Percentiles rank a stretch among this genome's conserved stretches.
Evolutionary conservation across 1,139 yeast species (phyloP).

Genomic region (Hemisphaericaspora xylofermentans): DNA sequence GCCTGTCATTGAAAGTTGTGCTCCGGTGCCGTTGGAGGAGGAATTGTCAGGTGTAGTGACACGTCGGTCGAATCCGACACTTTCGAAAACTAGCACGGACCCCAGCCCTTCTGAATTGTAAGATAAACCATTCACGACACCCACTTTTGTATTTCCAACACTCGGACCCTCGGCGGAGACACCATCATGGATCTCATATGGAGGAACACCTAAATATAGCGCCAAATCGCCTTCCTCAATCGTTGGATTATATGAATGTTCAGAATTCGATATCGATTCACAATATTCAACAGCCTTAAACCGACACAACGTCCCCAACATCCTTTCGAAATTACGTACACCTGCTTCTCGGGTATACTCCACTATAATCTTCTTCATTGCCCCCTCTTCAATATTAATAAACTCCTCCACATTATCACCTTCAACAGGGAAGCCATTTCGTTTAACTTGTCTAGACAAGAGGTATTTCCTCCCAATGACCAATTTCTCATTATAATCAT

Average conservation of each 20-base stretch:
- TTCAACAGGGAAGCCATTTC: slow-evolving; percentile 66
- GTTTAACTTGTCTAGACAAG: slow-evolving; percentile 72
- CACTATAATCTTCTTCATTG: slow-evolving; percentile 60
- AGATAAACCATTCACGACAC: slow-evolving; percentile 88
- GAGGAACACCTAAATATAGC: slow-evolving; percentile 57
- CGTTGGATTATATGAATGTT: slow-evolving; percentile 28
- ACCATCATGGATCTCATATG: slow-evolving; percentile 30
- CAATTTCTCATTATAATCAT: slow-evolving; percentile 76
- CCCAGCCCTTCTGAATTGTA: slow-evolving; percentile 90
- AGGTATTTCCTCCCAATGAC: slow-evolving; percentile 71
- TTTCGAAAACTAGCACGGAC: slow-evolving; percentile 76
- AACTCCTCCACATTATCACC: slow-evolving; percentile 25
- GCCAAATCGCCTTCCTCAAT: slow-evolving; percentile 48
- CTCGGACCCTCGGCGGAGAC: slow-evolving; percentile 15
- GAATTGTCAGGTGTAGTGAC: slow-evolving; percentile 33
- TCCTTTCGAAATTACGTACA: slow-evolving; percentile 75
- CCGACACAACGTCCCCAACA: slow-evolving; percentile 71
- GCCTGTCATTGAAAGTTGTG: slow-evolving; percentile 70
- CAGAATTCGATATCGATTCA: slow-evolving; percentile 28
- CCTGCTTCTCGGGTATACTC: slow-evolving; percentile 88
- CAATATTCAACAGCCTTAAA: slow-evolving; percentile 80
- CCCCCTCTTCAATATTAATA: slow-evolving; percentile 42
- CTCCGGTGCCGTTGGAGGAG: slow-evolving; percentile 21
- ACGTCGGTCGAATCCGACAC: slow-evolving; percentile 58
- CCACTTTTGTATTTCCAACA: slow-evolving; percentile 46